Conservation (phyloP, 169 alveolate species). For the Ichthyophthirius multifiliis region DNA sequence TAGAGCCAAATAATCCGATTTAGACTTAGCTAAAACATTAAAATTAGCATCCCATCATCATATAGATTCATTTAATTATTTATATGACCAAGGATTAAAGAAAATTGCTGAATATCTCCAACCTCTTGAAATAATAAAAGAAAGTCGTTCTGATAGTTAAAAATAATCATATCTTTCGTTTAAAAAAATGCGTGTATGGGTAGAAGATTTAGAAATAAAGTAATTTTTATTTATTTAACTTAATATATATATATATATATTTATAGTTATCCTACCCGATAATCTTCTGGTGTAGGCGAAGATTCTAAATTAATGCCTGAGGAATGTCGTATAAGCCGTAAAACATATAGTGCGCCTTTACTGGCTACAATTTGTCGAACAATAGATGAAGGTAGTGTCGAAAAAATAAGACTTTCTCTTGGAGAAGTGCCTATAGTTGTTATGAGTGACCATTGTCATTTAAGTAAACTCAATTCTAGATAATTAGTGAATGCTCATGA, state of each 20-base stretch:
- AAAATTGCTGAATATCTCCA: slow-evolving; percentile 66
- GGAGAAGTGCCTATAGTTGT: slow-evolving; percentile 99
- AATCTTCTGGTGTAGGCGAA: slow-evolving; percentile 43
- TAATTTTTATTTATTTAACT: not conserved
- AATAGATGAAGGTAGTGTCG: slow-evolving; percentile 69
- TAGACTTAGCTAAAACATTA: slow-evolving; percentile 25
- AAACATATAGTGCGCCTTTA: slow-evolving; percentile 92
- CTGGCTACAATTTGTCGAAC: slow-evolving; percentile 84
- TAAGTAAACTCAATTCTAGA: slow-evolving; percentile 83
- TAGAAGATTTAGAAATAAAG: slow-evolving; percentile 49
- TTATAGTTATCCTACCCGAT: slow-evolving; percentile 35
- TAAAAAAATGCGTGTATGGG: slow-evolving; percentile 56
- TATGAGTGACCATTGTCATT: slow-evolving; percentile 92
- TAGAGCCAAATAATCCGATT: not conserved
- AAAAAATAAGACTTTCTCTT: slow-evolving; percentile 75
- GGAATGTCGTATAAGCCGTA: slow-evolving; percentile 90
- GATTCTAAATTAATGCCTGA: slow-evolving; percentile 84
- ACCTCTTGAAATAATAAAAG: slow-evolving; percentile 65
- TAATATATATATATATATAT: too few relatives aligned
- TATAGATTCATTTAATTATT: slow-evolving; percentile 78
- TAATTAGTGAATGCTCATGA: slow-evolving; percentile 95
- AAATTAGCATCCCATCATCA: slow-evolving; percentile 76
- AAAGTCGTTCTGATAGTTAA: slow-evolving; percentile 30
- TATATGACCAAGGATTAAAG: slow-evolving; percentile 60
- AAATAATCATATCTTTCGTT: slow-evolving; percentile 41